These are phyloP conservation scores for Yamadazyma sp. DNA, from an alignment of 805 yeast species.

Conservation along the genomic window DNA sequence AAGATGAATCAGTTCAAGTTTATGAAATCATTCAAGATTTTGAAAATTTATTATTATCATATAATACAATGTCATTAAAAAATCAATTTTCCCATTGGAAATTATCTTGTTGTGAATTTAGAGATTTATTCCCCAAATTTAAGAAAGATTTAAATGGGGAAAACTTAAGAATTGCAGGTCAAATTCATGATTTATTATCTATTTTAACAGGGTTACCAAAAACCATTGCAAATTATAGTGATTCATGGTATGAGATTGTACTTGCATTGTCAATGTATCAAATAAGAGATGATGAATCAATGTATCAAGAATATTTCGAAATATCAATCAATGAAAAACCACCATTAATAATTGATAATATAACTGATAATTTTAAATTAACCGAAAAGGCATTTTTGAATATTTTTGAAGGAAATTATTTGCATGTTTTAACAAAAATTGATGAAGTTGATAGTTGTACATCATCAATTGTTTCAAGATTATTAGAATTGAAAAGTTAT, in stretches of 20 bases:
- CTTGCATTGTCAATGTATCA: constrained; percentile 56
- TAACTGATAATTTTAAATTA: constrained; percentile 20
- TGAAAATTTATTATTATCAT: constrained; percentile 34
- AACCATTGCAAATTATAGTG: constrained; percentile 50
- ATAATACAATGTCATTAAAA: constrained; percentile 37
- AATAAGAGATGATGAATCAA: constrained; percentile 42
- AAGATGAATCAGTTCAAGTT: constrained; percentile 26
- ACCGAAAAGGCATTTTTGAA: constrained; percentile 47
- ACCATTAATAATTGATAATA: constrained; percentile 33
- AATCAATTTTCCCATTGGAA: constrained; percentile 51
- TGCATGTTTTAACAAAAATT: constrained; percentile 55
- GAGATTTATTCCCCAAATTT: constrained; percentile 36
- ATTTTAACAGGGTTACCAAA: constrained; percentile 48
- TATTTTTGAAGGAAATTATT: constrained; percentile 52
- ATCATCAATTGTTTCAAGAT: constrained; percentile 57
- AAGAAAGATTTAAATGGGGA: constrained; percentile 22
- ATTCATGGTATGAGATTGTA: constrained; percentile 68
- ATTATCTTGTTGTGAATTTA: constrained; percentile 44
- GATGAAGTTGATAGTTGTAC: constrained; percentile 62
- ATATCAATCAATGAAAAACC: constrained; percentile 33
- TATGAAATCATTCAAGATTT: constrained; percentile 41
- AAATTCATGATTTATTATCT: constrained; percentile 40
- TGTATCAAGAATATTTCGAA: constrained; percentile 32
- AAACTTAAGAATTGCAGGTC: constrained; percentile 27
- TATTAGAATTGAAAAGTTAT: constrained; percentile 63